Evolutionary conservation across 2,329 filamentous ascomycete species (phyloP).

Genomic region (Coleophoma cylindrospora): DNA sequence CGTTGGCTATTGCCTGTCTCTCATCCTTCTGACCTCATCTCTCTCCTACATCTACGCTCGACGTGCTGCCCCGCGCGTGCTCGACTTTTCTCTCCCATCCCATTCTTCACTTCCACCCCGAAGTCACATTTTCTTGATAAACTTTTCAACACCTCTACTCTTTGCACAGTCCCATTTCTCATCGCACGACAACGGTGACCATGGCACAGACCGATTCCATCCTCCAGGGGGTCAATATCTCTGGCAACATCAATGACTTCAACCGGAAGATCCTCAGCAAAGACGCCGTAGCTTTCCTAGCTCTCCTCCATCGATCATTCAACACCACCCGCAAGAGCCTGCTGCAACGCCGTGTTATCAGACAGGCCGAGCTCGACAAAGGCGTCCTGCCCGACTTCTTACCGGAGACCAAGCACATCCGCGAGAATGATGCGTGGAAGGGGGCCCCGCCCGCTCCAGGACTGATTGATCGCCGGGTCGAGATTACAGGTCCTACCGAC

Average conservation of each 20-base stretch:
- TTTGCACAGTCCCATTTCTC: background rate
- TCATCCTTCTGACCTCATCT: slow-evolving; percentile 1
- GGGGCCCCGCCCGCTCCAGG: slow-evolving; percentile 88
- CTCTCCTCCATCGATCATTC: slow-evolving; percentile 92
- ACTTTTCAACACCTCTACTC: background rate
- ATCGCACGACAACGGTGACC: slow-evolving; percentile 2
- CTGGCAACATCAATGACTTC: slow-evolving; percentile 70
- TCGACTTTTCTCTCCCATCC: slow-evolving; percentile 2
- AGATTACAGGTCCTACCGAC: slow-evolving; percentile 96
- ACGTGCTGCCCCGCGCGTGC: slow-evolving; percentile 2
- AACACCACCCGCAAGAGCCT: slow-evolving; percentile 83
- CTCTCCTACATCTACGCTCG: background rate
- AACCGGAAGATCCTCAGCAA: slow-evolving; percentile 90
- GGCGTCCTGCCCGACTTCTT: slow-evolving; percentile 89
- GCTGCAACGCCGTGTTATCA: slow-evolving; percentile 77
- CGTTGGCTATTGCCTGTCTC: background rate
- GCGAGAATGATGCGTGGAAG: slow-evolving; percentile 90
- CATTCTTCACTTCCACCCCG: background rate
- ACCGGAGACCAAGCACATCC: slow-evolving; percentile 91
- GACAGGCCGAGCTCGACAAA: slow-evolving; percentile 90
- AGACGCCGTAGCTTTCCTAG: slow-evolving; percentile 85
- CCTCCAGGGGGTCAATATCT: slow-evolving; percentile 83
- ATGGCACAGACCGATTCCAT: slow-evolving; percentile 72
- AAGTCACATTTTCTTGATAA: too few species aligned
- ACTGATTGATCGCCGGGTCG: slow-evolving; percentile 85